These are phyloP conservation scores for Lonicera japonica DNA, from an alignment of 129 eudicot genomes.

Conservation along the genomic window DNA sequence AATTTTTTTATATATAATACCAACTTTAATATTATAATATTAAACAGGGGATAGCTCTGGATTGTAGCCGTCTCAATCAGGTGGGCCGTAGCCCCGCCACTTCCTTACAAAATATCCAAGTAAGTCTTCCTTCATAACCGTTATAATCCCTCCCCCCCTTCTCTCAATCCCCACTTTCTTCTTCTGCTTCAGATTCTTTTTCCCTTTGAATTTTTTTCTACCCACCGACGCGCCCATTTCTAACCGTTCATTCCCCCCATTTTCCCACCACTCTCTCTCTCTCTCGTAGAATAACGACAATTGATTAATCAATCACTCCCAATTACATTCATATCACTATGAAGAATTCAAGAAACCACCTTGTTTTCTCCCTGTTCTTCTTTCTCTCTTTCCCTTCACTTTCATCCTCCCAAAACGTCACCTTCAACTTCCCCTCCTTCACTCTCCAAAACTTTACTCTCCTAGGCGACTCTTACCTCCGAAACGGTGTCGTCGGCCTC, in stretches of 20 bases:
- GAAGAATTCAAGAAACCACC: constrained; percentile 45
- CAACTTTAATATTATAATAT: too few species aligned
- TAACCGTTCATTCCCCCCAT: constrained; percentile 64
- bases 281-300: background rate
- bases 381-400: constrained; percentile 4
- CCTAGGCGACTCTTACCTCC: constrained; percentile 61
- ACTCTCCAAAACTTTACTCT: constrained; percentile 60
- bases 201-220: background rate
- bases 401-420: constrained; percentile 25
- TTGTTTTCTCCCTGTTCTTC: constrained; percentile 31
- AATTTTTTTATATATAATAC: too few species aligned
- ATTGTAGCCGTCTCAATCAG: background rate
- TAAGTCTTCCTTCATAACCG: constrained; percentile 26
- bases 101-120: constrained; percentile 5
- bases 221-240: constrained; percentile 26
- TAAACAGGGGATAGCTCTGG: too few species aligned
- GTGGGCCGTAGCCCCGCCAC: background rate
- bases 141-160: too few species aligned
- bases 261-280: constrained; percentile 35
- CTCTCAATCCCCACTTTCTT: background rate
- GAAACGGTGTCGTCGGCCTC: constrained; percentile 45
- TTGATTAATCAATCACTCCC: background rate
- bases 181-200: background rate
- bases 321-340: constrained; percentile 4
- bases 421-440: constrained; percentile 47